These are phyloP conservation scores for Glycine latifolia DNA, from an alignment of 306 rosid species.

Conservation along the genomic window DNA sequence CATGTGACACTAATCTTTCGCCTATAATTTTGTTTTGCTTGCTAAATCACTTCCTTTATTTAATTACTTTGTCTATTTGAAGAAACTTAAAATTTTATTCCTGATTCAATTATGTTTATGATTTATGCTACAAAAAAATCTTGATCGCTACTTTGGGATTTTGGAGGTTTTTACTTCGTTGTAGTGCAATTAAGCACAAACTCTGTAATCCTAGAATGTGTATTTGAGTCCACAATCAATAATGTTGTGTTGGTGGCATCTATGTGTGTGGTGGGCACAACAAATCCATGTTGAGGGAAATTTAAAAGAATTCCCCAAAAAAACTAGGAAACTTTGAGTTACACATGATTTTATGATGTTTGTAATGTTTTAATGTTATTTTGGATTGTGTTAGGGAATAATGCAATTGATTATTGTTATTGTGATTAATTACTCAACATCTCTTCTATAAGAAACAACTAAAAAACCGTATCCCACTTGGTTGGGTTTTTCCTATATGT, in stretches of 20 bases:
- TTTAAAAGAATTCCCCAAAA: conserved; percentile 4
- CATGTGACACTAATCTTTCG: neutral
- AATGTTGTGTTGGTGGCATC: conserved; percentile 11
- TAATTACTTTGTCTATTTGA: neutral
- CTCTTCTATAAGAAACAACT: neutral
- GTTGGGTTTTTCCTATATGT: conserved; percentile 6
- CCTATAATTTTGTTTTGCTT: neutral
- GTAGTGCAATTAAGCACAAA: neutral
- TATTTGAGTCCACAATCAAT: conserved; percentile 9
- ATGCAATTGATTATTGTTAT: conserved; percentile 29
- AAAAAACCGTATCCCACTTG: neutral
- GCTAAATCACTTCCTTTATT: neutral
- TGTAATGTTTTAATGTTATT: neutral
- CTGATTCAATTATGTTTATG: conserved; percentile 20
- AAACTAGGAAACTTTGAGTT: conserved; percentile 29
- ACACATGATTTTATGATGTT: conserved; percentile 5
- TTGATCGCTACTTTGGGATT: conserved; percentile 25
- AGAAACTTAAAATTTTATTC: neutral
- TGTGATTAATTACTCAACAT: neutral
- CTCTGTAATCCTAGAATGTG: conserved; percentile 23
- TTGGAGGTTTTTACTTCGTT: conserved; percentile 1
- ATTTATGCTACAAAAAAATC: neutral
- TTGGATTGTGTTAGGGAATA: conserved; percentile 10
- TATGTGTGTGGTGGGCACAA: neutral
- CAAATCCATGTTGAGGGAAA: conserved; percentile 9